Evolutionary conservation across 371 early-diverging fungal species (phyloP).

Genomic region (Mucor circinelloides): DNA sequence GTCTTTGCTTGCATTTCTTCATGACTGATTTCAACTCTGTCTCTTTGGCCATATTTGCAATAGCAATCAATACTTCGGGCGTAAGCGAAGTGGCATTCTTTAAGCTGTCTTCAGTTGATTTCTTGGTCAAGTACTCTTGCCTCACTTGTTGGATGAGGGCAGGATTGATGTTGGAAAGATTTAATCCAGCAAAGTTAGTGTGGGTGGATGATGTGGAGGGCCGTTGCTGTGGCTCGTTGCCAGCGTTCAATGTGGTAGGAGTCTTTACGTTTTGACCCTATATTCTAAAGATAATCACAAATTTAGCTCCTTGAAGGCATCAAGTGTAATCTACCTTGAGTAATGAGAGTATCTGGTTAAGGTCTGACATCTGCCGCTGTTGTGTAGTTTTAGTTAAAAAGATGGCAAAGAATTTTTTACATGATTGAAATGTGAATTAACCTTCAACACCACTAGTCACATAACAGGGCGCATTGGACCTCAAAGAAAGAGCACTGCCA

Average conservation of each 20-base stretch:
- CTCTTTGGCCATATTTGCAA: slow-evolving; percentile 39
- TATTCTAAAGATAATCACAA: neutral
- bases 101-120: slow-evolving; percentile 15
- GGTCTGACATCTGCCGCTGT: neutral
- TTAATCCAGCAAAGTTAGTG: slow-evolving; percentile 11
- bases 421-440: too few relatives aligned
- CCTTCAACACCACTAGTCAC: too few relatives aligned
- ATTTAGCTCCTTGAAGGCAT: too few relatives aligned
- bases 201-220: neutral
- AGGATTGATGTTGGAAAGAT: slow-evolving; percentile 35
- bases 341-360: slow-evolving; percentile 10
- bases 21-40: slow-evolving; percentile 34
- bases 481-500: too few relatives aligned
- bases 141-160: slow-evolving; percentile 44
- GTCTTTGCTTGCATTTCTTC: slow-evolving; percentile 30
- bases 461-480: too few relatives aligned
- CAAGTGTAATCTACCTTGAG: slow-evolving; percentile 6
- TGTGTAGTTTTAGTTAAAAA: too few relatives aligned
- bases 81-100: slow-evolving; percentile 32
- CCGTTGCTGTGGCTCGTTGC: neutral
- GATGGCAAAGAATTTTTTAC: too few relatives aligned
- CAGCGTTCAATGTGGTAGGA: neutral
- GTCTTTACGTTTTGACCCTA: slow-evolving; percentile 19
- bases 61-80: slow-evolving; percentile 38
- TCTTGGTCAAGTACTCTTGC: slow-evolving; percentile 32